Evolutionary conservation across 2,329 filamentous ascomycete genomes (phyloP).

Genomic region (Cephalotrichum gorgonifer): DNA sequence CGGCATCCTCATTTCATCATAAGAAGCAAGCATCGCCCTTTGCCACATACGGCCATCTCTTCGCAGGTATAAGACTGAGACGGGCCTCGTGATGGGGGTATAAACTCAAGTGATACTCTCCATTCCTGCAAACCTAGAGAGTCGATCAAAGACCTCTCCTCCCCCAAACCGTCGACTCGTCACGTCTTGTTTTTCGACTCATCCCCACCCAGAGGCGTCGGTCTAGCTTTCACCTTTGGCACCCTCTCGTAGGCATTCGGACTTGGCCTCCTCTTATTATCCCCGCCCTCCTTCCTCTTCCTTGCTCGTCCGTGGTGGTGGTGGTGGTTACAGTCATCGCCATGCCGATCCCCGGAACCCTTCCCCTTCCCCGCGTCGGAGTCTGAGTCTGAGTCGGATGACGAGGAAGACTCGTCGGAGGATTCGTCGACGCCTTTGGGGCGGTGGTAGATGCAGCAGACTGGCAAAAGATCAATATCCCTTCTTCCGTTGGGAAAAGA

Average conservation of each 20-base stretch:
- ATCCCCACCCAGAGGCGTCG: background rate
- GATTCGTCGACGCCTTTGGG: conserved; percentile 75
- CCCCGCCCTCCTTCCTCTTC: conserved; percentile 21
- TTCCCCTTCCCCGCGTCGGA: conserved; percentile 23
- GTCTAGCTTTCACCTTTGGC: conserved; percentile 16
- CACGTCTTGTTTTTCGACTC: background rate
- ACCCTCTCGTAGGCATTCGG: conserved; percentile 78
- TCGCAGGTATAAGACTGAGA: no score
- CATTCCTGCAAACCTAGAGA: no score
- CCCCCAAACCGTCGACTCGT: background rate
- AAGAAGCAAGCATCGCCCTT: no score
- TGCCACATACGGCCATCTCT: no score
- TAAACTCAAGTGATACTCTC: no score
- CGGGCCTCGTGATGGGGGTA: no score
- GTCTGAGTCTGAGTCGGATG: conserved; percentile 34
- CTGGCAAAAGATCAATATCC: conserved; percentile 30
- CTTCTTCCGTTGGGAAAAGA: background rate
- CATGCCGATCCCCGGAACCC: background rate
- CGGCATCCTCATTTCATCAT: no score
- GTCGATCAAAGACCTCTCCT: no score
- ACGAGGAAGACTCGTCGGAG: conserved; percentile 54
- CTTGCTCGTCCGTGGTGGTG: conserved; percentile 25
- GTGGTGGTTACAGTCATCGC: conserved; percentile 16
- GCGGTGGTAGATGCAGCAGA: conserved; percentile 98
- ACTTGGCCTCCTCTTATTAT: conserved; percentile 41